phyloP scores from a whole-genome alignment of 305 asterid genomes.

The Solanum aculeatissimum region DNA sequence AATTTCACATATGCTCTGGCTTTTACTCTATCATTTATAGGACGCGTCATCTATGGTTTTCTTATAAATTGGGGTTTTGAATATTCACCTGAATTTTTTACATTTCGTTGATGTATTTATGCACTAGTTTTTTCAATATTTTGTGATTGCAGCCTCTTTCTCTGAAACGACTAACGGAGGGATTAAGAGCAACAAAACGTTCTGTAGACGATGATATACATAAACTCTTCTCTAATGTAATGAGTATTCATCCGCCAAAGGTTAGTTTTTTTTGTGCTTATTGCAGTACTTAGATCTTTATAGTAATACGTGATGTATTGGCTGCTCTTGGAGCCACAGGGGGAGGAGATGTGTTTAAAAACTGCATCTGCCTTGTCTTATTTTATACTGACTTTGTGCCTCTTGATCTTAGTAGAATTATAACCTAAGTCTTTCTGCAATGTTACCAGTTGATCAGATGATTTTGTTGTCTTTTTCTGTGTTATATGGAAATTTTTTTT shows the following conservation, averaged over 20 bases:
- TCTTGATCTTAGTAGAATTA: not conserved
- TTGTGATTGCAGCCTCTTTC: constrained; percentile 71
- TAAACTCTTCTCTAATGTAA: constrained; percentile 68
- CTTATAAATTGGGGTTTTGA: not conserved
- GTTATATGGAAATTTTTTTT: not conserved
- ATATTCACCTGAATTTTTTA: not conserved
- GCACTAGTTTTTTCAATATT: not conserved
- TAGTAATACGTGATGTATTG: not conserved
- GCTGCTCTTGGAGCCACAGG: not conserved
- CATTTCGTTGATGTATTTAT: not conserved
- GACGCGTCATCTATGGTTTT: not conserved
- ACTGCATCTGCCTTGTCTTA: not conserved
- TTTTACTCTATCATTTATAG: not conserved
- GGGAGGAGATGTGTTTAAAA: not conserved
- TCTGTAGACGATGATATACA: constrained; percentile 59
- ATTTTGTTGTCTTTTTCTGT: not conserved
- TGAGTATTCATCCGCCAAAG: constrained; percentile 67
- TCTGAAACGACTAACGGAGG: constrained; percentile 75
- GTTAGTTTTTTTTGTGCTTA: constrained; percentile 19
- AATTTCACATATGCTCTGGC: not conserved
- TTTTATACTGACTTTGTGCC: not conserved
- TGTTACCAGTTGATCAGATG: not conserved
- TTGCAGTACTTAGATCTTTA: not conserved
- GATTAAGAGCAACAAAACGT: constrained; percentile 49
- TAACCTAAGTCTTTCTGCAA: not conserved